These are phyloP conservation scores for Scalesia atractyloides DNA, from an alignment of 129 eudicot species.

Conservation along the genomic window DNA sequence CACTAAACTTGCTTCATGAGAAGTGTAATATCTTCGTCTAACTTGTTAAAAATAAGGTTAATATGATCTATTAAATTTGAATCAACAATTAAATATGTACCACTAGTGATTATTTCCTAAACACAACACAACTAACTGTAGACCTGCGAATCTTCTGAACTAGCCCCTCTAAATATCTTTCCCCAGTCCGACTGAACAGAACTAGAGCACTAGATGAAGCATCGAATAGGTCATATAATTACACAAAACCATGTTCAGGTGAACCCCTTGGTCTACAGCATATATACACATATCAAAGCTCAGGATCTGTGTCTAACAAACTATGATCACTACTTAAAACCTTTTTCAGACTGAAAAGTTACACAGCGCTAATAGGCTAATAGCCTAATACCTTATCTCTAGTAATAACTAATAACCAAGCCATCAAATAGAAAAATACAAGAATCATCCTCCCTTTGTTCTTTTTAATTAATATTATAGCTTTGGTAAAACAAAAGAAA, in stretches of 20 bases:
- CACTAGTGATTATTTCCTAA: slow-evolving; percentile 1
- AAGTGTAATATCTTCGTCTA: slow-evolving; percentile 12
- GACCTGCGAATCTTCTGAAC: slow-evolving; percentile 11
- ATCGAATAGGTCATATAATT: slow-evolving; percentile 8
- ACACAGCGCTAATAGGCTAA: not conserved
- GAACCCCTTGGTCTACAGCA: not conserved
- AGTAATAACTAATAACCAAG: not conserved
- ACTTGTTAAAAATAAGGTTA: not conserved
- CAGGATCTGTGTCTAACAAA: slow-evolving; percentile 1
- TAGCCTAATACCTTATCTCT: not conserved
- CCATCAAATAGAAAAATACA: not conserved
- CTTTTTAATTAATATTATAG: too few relatives aligned
- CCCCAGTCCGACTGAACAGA: not conserved
- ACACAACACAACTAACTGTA: slow-evolving; percentile 6
- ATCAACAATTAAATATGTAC: not conserved
- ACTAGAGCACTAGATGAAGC: slow-evolving; percentile 5
- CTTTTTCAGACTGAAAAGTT: not conserved
- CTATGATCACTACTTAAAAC: not conserved
- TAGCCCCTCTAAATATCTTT: not conserved
- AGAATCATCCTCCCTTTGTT: not conserved
- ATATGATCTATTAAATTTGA: not conserved
- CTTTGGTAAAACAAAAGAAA: too few relatives aligned
- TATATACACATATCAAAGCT: not conserved
- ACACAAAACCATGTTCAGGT: not conserved
- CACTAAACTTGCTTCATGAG: slow-evolving; percentile 8